phyloP scores from a whole-genome alignment of 2,329 filamentous ascomycete genomes.

The Colletotrichum truncatum region DNA sequence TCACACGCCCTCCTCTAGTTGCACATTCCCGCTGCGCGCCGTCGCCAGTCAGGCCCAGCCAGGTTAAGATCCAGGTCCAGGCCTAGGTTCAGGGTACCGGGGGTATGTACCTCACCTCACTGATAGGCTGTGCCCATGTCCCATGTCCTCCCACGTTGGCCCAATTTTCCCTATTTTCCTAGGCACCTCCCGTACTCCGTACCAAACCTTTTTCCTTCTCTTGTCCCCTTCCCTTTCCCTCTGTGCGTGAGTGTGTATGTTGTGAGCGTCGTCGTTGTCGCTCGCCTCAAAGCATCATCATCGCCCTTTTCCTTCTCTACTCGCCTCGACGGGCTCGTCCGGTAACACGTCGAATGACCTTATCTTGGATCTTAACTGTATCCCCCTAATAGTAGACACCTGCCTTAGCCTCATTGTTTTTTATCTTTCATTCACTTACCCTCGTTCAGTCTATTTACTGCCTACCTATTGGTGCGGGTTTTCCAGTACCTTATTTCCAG shows the following conservation, averaged over 20 bases:
- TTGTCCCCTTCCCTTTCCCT: constrained; percentile 10
- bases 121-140: constrained; percentile 29
- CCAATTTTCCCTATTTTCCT: constrained; percentile 24
- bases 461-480: neutral
- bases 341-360: constrained; percentile 11
- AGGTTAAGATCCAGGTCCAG: constrained; percentile 13
- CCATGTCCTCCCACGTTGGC: constrained; percentile 7
- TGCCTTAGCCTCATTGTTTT: neutral
- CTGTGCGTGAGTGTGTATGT: constrained; percentile 14
- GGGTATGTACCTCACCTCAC: neutral
- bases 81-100: constrained; percentile 8
- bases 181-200: constrained; percentile 18
- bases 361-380: constrained; percentile 11
- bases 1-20: constrained; percentile 8
- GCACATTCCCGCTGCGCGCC: constrained; percentile 18
- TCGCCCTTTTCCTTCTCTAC: constrained; percentile 12
- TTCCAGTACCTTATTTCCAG: neutral
- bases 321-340: constrained; percentile 14
- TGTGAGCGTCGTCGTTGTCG: constrained; percentile 12
- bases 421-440: constrained; percentile 11
- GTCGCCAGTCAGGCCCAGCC: constrained; percentile 17
- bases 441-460: constrained; percentile 22
- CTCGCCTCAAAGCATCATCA: constrained; percentile 7
- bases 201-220: neutral
- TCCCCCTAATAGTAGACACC: constrained; percentile 28